Evolutionary conservation across 176 grass and related monocot species (phyloP), one percentile per base, ranked within the genome.

Genomic region (Saccharum spontaneum): DNA sequence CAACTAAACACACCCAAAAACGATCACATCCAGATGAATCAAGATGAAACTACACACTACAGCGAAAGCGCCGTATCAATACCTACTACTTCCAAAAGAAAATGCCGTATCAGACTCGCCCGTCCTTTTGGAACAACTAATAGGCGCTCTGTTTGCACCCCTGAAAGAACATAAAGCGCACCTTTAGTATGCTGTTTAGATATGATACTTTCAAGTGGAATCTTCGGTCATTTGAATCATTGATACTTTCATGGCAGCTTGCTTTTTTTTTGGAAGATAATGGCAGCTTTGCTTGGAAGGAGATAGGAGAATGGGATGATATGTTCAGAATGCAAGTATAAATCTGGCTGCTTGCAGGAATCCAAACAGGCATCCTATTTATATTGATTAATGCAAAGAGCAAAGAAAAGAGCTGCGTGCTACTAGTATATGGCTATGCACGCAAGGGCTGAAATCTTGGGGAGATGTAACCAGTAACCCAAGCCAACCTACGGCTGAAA

Each of bases 131-230:
- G n/a, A 33, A 36, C 62, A 31, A 4, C 82, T 33, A 81, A 85
- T 20, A 50, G 86, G 54, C 49, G 55, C 7, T 46, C 28, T 18
- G 26, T 31, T 75, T 20, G 50, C 71, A 15, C 12, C 50, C 69
- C 64, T 69, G 41, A 71, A 71, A 89, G 83, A 85, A 30, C 88
- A 82, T 64, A 79, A 75, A 89, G 76, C 2, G 69, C 60, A 26
- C 12, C 22, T 76, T 85, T 31, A 85, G 76, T 81, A 36, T 54
- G 17, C 17, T 54, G 43, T 61, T 26, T 67, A 50, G 76, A 72
- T 86, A 44, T 70, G 76, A 72, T 86, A 44, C 61, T 86, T 31
- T 22, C 45, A 10, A 79, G 41, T 37, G 76, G 54, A 28, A 69
- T 69, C 79, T 54, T 39, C n/a, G 66, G 48, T 34, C 14, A 40